Base-by-base conservation (phyloP, 2,329 filamentous ascomycete genomes). In the Erysiphe pulchra region DNA sequence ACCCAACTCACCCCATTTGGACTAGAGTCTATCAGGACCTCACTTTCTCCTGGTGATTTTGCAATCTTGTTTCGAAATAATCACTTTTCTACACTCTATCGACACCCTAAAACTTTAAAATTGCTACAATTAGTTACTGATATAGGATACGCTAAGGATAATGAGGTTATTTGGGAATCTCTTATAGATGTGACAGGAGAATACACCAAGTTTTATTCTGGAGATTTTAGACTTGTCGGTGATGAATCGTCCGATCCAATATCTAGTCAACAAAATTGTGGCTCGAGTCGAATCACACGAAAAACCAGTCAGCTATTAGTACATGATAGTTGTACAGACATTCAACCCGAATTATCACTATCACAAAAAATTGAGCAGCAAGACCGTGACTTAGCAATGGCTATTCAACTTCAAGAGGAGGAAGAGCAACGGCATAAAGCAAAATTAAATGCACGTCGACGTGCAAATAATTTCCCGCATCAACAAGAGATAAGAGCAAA, bases 31-130 rank as follows among this genome's bases (percentile, higher is more conserved):
- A 76, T 95, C 36, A 70, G 69, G 0, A 71, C 73, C 44, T 75
- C 71, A 6, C 69, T 94, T 47, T 64, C 70, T 12, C 78, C 84
- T 1, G 87, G 85, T 1, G 75, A 80, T 1, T 73, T 94, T 50
- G 83, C 83, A 0, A 95, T 98, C 44, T 63, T 98, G 1, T 98
- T 98, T 64, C 75, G 90, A 24, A 98, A 98, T 55, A 87, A 98
- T 56, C 90, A 98, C 59, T 98, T 98, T 57, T 85, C 84, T 38
- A 95, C 87, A 0, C 61, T 98, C 0, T 93, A 92, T 61, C 83
- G 86, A 49, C 84, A 95, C 54, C 84, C 87, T 0, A 65, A 76
- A 40, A 83, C 77, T 0, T 68, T 74, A 37, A 71, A 81, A 51
- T 68, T 95, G 1, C 72, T 87, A 50, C 84, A 81, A 0, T 65